A percentile compares a stretch with the other conserved stretches of the same genome.
Conservation (phyloP, 1,284 basidiomycete species). For the Fistulinella staudtii region DNA sequence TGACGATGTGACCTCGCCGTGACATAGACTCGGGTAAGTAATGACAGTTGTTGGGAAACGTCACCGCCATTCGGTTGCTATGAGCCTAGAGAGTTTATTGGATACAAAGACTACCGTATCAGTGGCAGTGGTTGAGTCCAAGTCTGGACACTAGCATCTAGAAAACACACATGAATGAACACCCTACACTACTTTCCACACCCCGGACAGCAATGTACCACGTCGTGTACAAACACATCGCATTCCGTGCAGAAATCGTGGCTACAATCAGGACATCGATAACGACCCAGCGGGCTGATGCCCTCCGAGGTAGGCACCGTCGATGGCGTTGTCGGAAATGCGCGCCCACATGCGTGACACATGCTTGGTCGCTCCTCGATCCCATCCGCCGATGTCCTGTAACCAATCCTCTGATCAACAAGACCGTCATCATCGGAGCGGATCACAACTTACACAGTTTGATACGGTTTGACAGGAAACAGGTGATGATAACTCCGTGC, state of each 20-base stretch:
- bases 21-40: no score
- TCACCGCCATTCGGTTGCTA: no score
- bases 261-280: conserved; percentile 60
- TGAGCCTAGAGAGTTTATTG: no score
- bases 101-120: no score
- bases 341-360: conserved; percentile 72
- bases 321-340: conserved; percentile 48
- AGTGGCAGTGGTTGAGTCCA: no score
- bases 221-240: conserved; percentile 72
- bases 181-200: conserved; percentile 41
- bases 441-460: conserved; percentile 64
- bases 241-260: conserved; percentile 68
- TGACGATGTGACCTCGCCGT: no score
- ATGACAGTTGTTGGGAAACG: no score
- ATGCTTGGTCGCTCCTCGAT: conserved; percentile 32
- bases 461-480: conserved; percentile 84
- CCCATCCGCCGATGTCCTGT: conserved; percentile 40
- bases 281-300: conserved; percentile 75
- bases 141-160: no score
- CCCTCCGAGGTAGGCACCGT: conserved; percentile 50
- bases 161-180: no score
- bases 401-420: conserved; percentile 5
- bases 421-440: conserved; percentile 1
- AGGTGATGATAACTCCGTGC: conserved; percentile 94
- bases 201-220: conserved; percentile 69